Percentiles rank a stretch among this genome's conserved stretches.
These are phyloP conservation scores for Calocera cornea DNA, from an alignment of 768 basidiomycete genomes.

Conservation along the genomic window DNA sequence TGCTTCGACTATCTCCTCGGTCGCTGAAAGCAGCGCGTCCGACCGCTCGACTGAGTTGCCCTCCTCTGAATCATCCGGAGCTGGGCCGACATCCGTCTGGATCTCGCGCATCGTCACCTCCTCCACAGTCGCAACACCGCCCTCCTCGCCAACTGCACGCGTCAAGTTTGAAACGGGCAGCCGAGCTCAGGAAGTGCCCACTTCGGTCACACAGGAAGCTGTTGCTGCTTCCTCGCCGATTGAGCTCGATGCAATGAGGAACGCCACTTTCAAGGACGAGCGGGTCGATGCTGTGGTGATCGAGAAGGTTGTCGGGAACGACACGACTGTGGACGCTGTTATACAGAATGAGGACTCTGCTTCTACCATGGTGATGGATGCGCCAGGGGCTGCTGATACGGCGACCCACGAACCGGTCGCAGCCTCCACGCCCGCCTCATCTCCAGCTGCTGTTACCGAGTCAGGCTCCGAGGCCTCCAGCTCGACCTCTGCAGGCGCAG, in stretches of 20 bases:
- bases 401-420: not conserved
- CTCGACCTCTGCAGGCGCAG: conserved; percentile 8
- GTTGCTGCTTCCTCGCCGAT: not conserved
- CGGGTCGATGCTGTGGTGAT: not conserved
- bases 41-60: no score
- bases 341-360: not conserved
- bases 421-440: not conserved
- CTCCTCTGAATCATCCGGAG: no score
- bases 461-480: conserved; percentile 4
- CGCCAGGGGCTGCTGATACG: not conserved
- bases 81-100: not conserved
- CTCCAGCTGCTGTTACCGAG: not conserved
- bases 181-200: not conserved
- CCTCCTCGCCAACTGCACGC: not conserved
- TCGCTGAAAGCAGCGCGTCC: not conserved
- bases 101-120: not conserved
- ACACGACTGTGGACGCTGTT: not conserved
- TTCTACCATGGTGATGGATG: conserved; percentile 22
- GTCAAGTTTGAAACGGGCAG: no score
- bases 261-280: not conserved
- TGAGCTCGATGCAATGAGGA: not conserved
- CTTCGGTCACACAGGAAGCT: not conserved
- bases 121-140: not conserved
- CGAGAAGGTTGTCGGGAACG: not conserved
- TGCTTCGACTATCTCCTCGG: not conserved